Evolutionary conservation across 1,139 yeast species (phyloP), one percentile per base, ranked within the genome.

Genomic region (Arxiozyma telluris): DNA sequence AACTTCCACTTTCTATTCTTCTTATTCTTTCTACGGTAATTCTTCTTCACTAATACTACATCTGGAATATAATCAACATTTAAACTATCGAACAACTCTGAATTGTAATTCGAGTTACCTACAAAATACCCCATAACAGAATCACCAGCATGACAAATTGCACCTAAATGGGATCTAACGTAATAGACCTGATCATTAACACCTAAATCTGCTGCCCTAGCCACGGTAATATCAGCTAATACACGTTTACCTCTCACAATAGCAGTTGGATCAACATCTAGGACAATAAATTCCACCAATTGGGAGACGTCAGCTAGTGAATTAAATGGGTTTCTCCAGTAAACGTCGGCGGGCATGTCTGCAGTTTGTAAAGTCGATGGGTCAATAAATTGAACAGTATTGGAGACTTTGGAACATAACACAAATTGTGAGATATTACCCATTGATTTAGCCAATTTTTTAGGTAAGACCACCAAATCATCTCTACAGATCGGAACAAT

Each of bases 401-500:
- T 91, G 42, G 95, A 78, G 54, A 93, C 75, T 64, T 87, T 88
- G 52, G 88, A 81, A 74, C 98, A 93, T 55, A 94, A 71, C 5
- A 89, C 97, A 57, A 91, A 74, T 66, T 88, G 85, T 30, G 91
- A 74, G 55, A 93, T 87, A 68, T 87, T 86, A 58, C 98, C 96
- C 74, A 90, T 70, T 17, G 89, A 80, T 60, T 83, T 81, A 3
- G 99, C 98, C 59, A 93, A 71, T 62, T 83, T 83, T 65, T 82
- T 81, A 38, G 98, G 98, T 59, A 94, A 76, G 49, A 91, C 87
- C 39, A 94, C 96, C 62, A 94, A 78, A 68, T 94, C 98, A 68
- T 93, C 99, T 70, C 95, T 85, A 79, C 98, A 94, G 50, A 94
- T 83, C n/a, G 98, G 98, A 1, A 89, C 96, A 61, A 93, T 83